Base-by-base conservation (phyloP, 306 rosid genomes). In the Astragalus glycyphyllos region DNA sequence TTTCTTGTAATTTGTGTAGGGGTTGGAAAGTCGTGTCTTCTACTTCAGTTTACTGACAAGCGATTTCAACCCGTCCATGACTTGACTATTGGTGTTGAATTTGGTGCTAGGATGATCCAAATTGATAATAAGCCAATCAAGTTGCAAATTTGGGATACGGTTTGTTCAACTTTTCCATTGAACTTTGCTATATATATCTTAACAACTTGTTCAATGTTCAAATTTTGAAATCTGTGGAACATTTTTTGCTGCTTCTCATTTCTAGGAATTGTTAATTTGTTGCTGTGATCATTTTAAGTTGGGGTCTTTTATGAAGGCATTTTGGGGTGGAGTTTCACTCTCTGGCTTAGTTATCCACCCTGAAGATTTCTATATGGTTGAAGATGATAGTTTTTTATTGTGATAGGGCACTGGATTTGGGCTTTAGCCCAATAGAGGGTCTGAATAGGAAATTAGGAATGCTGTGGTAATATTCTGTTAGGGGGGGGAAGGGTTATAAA, bases 81-180 rank as follows among this genome's bases (percentile, higher is more conserved):
- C 77, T 84, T 94, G 75, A 94, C 99, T 11, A 94, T 94, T 8
- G 99, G 99, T 82, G 99, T 94, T 41, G 99, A 94, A 79, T 94
- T 94, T 31, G 99, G 99, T 23, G 99, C 99, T 35, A 77, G 97
- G 87, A 94, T 94, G 99, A 90, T 94, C 81, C 89, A 94, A 14
- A 94, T 94, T 61, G 97, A 91, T 62, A 88, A 78, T 69, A 91
- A 90, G 67, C 96, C 99, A 10, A 89, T 94, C 78, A 94, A 94
- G 81, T 88, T 94, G 73, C 99, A 94, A 87, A 94, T 94, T 70
- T 94, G 99, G 99, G 99, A 94, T 77, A 94, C 99, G 88, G 97
- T 91, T 65, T 72, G 91, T 78, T 72, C 14, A 26, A 20, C 31
- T 62, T 56, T 73, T 75, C 54, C 56, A 0, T 49, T 34, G 10